These are phyloP conservation scores for Diversispora epigaea DNA, from an alignment of 192 early-diverging fungal species.

Conservation along the genomic window DNA sequence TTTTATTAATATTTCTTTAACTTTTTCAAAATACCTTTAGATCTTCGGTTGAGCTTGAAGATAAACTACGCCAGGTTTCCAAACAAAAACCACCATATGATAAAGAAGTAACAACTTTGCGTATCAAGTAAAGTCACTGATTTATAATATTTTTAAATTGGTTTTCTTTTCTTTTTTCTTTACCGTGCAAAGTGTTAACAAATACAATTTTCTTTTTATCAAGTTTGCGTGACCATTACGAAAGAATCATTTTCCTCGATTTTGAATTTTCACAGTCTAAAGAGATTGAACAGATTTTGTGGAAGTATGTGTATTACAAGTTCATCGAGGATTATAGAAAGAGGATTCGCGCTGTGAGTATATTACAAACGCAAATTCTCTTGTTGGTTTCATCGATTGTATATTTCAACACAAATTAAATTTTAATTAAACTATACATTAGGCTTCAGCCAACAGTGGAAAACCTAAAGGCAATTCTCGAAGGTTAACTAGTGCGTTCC, in stretches of 20 bases:
- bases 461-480: slow-evolving; percentile 12
- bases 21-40: not conserved
- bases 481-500: slow-evolving; percentile 44
- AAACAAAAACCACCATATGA: slow-evolving; percentile 30
- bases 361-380: not conserved
- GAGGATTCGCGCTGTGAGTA: slow-evolving; percentile 38
- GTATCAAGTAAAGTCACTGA: slow-evolving; percentile 20
- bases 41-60: slow-evolving; percentile 32
- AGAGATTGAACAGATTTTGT: slow-evolving; percentile 48
- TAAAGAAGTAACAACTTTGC: slow-evolving; percentile 26
- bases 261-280: slow-evolving; percentile 47
- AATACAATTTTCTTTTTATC: not conserved
- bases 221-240: slow-evolving; percentile 48
- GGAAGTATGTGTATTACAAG: slow-evolving; percentile 54
- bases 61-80: slow-evolving; percentile 17
- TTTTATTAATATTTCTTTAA: not conserved
- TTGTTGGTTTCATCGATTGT: too few species aligned
- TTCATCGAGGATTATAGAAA: slow-evolving; percentile 53
- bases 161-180: not conserved
- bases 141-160: not conserved
- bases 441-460: not conserved
- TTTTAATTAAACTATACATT: not conserved
- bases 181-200: not conserved
- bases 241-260: slow-evolving; percentile 46
- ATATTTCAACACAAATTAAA: too few species aligned